Percentiles rank a stretch among this genome's conserved stretches.
Conservation (phyloP, 352 stramenopile species). For the Plasmopara muralis region DNA sequence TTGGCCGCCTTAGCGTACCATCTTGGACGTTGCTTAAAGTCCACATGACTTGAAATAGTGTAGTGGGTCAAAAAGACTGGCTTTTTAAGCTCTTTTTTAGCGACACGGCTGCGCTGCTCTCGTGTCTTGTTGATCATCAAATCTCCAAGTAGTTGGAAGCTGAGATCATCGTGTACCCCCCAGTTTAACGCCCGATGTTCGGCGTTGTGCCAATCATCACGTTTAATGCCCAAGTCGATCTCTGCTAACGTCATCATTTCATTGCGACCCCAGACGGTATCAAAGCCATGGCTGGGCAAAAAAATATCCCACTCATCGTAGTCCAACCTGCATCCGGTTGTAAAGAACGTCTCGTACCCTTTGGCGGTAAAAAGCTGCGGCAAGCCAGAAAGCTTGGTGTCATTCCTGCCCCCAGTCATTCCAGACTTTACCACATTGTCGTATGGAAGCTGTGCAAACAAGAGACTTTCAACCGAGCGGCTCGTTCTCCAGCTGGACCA, state of each 20-base stretch:
- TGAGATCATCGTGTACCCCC: conserved; percentile 7
- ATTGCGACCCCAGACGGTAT: conserved; percentile 23
- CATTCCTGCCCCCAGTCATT: conserved; percentile 23
- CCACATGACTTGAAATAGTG: conserved; percentile 3
- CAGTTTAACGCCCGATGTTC: conserved; percentile 1
- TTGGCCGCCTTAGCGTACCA: conserved; percentile 5
- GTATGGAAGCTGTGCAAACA: conserved; percentile 46
- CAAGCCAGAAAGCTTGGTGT: conserved; percentile 30
- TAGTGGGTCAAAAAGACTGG: conserved; percentile 6
- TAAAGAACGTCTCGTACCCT: conserved; percentile 44
- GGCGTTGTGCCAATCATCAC: conserved; percentile 1
- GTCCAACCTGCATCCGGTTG: conserved; percentile 32
- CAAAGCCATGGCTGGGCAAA: conserved; percentile 42
- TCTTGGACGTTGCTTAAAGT: conserved; percentile 6
- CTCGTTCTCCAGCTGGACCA: conserved; percentile 60
- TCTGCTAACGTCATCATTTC: conserved; percentile 8
- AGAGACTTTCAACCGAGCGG: conserved; percentile 46
- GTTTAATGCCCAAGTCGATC: conserved; percentile 1
- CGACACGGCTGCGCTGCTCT: background rate
- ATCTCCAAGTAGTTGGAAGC: conserved; percentile 5
- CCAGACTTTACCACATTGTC: conserved; percentile 32
- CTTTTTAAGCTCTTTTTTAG: background rate
- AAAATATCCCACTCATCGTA: conserved; percentile 49
- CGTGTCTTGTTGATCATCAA: conserved; percentile 7
- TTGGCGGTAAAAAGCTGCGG: conserved; percentile 48